phyloP scores from a whole-genome alignment of 2,329 filamentous ascomycete species.

The Apiospora aurea region DNA sequence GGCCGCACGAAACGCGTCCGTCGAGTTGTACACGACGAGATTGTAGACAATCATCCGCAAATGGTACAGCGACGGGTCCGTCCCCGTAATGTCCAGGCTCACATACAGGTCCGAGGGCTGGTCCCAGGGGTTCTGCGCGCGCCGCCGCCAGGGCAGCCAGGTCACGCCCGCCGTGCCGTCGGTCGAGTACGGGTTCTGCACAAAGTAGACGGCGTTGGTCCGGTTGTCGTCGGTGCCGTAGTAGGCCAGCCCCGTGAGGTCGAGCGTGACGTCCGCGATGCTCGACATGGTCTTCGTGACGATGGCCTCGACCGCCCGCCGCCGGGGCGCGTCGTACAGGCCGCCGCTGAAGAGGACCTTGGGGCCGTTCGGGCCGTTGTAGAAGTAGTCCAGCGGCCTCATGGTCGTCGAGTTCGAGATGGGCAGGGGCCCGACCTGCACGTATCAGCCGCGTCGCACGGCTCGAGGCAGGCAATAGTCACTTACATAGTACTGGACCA shows the following conservation, averaged over 20 bases:
- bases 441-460: neutral
- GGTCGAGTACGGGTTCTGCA: slow-evolving; percentile 8
- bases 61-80: neutral
- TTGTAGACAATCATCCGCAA: neutral
- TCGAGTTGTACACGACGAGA: neutral
- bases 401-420: slow-evolving; percentile 1
- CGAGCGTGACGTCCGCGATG: neutral
- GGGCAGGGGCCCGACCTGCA: neutral
- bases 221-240: neutral
- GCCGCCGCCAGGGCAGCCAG: neutral
- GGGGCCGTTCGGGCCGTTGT: neutral
- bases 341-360: neutral
- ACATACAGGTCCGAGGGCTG: slow-evolving; percentile 1
- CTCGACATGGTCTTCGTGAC: neutral
- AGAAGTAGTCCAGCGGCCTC: slow-evolving; percentile 2
- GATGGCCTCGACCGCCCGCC: neutral
- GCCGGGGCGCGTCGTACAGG: neutral
- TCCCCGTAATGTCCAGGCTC: neutral
- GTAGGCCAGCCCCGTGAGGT: neutral
- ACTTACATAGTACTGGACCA: neutral
- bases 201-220: neutral
- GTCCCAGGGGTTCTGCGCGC: neutral
- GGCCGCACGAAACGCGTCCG: neutral
- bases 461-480: neutral
- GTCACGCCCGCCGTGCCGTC: neutral